Base-by-base conservation (phyloP, 1,139 yeast genomes). In the Taphrina communis region DNA sequence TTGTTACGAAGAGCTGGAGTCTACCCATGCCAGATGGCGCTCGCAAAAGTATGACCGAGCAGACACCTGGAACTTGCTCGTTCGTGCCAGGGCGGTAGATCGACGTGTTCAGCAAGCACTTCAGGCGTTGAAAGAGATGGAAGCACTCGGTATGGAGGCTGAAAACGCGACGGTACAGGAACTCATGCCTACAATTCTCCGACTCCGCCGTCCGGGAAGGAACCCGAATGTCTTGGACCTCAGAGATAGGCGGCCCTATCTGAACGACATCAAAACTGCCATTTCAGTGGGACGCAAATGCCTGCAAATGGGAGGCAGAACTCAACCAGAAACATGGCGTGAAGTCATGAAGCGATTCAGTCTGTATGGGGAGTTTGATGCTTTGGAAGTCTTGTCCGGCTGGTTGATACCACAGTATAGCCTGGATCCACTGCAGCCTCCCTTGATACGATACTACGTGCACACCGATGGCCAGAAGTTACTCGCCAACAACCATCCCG, bases 291-390 rank as follows among this genome's bases (percentile, higher is more conserved):
- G 39, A 31, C 38, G 21, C 57, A 62, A 44, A n/a, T 67, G 70
- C 36, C 3, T 67, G 41, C 39, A 53, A 19, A 14, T 21, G 14
- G 70, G 70, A 21, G 70, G 70, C 35, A 48, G 53, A 12, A 59
- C 58, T 7, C 65, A 61, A 35, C 70, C 70, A 11, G 70, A 67
- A 17, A 56, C 70, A 8, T 67, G 70, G 70, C 48, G 57, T 6
- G 70, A 67, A 25, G 42, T 67, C n/a, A 19, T 65, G 39, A 55
- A 42, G 38, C 70, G 70, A 19, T 35, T 65, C 9, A 42, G 63
- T 39, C 48, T 65, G 17, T 50, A 50, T 21, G 68, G 61, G 9
- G 62, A 67, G 25, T 67, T 67, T 36, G 52, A 21, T n/a, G 44
- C 56, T 17, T 36, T 61, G 14, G 44, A 19, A 25, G 44, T 35